phyloP scores from a whole-genome alignment of 2,329 filamentous ascomycete genomes.

The Penicillium oxalicum region DNA sequence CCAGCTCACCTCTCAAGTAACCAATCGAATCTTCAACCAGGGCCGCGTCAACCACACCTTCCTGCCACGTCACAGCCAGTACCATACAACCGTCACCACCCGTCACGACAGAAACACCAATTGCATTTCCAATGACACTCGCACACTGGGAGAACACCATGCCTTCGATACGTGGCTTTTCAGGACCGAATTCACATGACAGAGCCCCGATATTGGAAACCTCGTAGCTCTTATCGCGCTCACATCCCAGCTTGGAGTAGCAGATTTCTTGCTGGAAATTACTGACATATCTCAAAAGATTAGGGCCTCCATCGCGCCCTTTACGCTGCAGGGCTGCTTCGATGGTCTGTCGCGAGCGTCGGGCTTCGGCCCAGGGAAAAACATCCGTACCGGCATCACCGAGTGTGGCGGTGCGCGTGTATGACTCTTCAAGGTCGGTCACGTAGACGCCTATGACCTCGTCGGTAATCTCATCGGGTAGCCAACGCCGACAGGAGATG shows the following conservation, averaged over 20 bases:
- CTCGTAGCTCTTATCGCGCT: slow-evolving; percentile 37
- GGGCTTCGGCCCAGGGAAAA: slow-evolving; percentile 33
- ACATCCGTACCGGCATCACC: background rate
- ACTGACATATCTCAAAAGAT: slow-evolving; percentile 38
- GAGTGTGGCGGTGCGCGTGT: slow-evolving; percentile 18
- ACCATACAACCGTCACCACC: slow-evolving; percentile 42
- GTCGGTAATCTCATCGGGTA: slow-evolving; percentile 30
- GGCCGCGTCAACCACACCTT: slow-evolving; percentile 29
- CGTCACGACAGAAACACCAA: slow-evolving; percentile 38
- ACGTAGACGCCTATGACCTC: slow-evolving; percentile 37
- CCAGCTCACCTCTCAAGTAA: background rate
- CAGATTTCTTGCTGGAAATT: slow-evolving; percentile 36
- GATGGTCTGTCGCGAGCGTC: slow-evolving; percentile 27
- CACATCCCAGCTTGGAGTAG: slow-evolving; percentile 33
- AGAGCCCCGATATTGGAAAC: slow-evolving; percentile 44
- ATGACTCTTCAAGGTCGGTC: slow-evolving; percentile 30
- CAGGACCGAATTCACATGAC: slow-evolving; percentile 7
- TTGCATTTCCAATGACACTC: slow-evolving; percentile 32
- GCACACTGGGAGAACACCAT: slow-evolving; percentile 44
- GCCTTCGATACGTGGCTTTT: slow-evolving; percentile 29
- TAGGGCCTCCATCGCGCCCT: slow-evolving; percentile 31
- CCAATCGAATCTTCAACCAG: slow-evolving; percentile 16
- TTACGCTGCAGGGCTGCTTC: slow-evolving; percentile 20
- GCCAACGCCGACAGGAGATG: slow-evolving; percentile 36
- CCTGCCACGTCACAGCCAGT: slow-evolving; percentile 39